These are phyloP conservation scores for Penicillium griseofulvum DNA, from an alignment of 2,329 filamentous ascomycete genomes.

Conservation along the genomic window DNA sequence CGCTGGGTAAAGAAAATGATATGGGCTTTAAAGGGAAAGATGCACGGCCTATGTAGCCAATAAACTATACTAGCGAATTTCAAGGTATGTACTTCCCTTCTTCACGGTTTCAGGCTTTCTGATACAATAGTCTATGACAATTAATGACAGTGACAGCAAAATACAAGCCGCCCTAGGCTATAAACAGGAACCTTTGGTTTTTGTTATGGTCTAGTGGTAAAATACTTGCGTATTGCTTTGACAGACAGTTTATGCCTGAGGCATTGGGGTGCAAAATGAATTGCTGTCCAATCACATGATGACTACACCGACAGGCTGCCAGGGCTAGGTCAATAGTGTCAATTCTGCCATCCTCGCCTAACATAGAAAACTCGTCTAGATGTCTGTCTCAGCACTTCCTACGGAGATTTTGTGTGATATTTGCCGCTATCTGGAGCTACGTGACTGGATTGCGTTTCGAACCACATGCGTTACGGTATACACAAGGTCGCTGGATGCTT, in stretches of 20 bases:
- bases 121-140: no score
- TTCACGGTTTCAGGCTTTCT: background rate
- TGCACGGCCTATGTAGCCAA: no score
- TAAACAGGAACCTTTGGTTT: no score
- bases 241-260: background rate
- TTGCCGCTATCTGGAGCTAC: background rate
- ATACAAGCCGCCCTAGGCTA: no score
- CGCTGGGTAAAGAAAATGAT: no score
- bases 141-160: no score
- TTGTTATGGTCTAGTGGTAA: no score
- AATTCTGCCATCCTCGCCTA: background rate
- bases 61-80: no score
- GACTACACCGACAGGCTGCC: background rate
- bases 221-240: no score
- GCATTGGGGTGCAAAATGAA: background rate
- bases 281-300: background rate
- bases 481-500: background rate
- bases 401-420: background rate
- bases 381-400: background rate
- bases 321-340: background rate
- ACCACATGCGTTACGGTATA: background rate
- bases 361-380: background rate
- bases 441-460: background rate
- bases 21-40: no score
- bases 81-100: no score